These are phyloP conservation scores for Chaetoceros tenuissimus DNA, from an alignment of 108 stramenopile species.

Conservation along the genomic window DNA sequence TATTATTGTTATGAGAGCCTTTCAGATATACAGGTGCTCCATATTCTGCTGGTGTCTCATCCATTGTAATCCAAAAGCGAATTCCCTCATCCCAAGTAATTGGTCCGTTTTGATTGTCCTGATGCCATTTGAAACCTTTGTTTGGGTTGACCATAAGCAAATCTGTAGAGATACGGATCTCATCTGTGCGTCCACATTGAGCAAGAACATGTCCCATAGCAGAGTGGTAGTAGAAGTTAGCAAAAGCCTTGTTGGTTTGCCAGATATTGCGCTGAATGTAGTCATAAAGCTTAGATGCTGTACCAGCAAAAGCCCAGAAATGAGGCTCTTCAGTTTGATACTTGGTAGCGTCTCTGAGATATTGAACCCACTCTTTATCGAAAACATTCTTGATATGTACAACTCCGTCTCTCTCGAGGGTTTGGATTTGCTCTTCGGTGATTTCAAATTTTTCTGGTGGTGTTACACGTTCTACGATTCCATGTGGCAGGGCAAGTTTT, in stretches of 20 bases:
- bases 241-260: constrained; percentile 87
- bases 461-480: constrained; percentile 45
- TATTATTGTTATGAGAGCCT: constrained; percentile 71
- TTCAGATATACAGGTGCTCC: constrained; percentile 90
- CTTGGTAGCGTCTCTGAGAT: constrained; percentile 67
- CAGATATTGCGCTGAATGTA: constrained; percentile 91
- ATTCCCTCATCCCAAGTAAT: constrained; percentile 78
- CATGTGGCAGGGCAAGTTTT: constrained; percentile 58
- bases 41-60: constrained; percentile 83
- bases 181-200: constrained; percentile 75
- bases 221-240: constrained; percentile 83
- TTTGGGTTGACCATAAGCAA: constrained; percentile 93
- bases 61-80: constrained; percentile 92
- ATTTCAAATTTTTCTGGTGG: constrained; percentile 58
- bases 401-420: constrained; percentile 79
- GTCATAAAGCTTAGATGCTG: constrained; percentile 86
- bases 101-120: constrained; percentile 93
- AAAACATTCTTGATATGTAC: constrained; percentile 78
- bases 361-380: constrained; percentile 80
- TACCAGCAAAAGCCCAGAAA: constrained; percentile 90
- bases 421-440: constrained; percentile 67
- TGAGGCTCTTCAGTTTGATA: constrained; percentile 77
- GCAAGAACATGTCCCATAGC: constrained; percentile 80
- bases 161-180: constrained; percentile 83
- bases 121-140: constrained; percentile 95